Base-by-base conservation (phyloP, 1,284 basidiomycete species). In the Leccinum colubrinum region DNA sequence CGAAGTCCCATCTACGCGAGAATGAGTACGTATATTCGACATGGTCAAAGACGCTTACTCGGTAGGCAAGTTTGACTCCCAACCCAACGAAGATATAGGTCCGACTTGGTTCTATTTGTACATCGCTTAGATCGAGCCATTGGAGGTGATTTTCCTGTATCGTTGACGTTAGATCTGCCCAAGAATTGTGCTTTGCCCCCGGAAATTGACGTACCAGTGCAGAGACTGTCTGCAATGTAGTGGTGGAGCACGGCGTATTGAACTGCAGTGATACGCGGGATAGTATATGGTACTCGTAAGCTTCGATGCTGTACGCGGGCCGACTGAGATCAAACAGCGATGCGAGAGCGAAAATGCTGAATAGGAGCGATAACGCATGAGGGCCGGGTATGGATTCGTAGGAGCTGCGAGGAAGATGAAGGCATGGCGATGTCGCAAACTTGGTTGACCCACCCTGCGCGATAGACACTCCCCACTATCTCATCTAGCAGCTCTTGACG, bases 1-100 rank as follows among this genome's bases (percentile, higher is more conserved):
- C 88, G 86, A 51, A 90, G 76, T 35, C 87, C 88, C 67, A 88
- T 83, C 88, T 90, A 27, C 22, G 33, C 15, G 17, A 6, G 20
- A 9, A 35, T 72, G n/a, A 74, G 60, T 12, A 48, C 20, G 7
- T 25, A 17, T 3, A 22, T 33, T 43, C 20, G 11, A 50, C 33
- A 51, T 43, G 12, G 6, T 30, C 7, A 0, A 55, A 30, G 12
- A 25, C 0, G 76, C 79, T 68, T 66, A 89, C 87, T 71, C 83
- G 82, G 58, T 83, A 80, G 6, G 80, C 83, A 48, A 87, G 70
- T 64, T 85, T 81, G 39, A 84, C 80, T 0, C 83, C 86, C 41
- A 83, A 76, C 1, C 86, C 86, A n/a, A 83, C 76, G 66, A 81
- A 79, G 65, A 81, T 74, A 80, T 86, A 89, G 3, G 79, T 78